These are phyloP conservation scores for Akebia trifoliata DNA, from an alignment of 164 flowering plant genomes.

Conservation along the genomic window DNA sequence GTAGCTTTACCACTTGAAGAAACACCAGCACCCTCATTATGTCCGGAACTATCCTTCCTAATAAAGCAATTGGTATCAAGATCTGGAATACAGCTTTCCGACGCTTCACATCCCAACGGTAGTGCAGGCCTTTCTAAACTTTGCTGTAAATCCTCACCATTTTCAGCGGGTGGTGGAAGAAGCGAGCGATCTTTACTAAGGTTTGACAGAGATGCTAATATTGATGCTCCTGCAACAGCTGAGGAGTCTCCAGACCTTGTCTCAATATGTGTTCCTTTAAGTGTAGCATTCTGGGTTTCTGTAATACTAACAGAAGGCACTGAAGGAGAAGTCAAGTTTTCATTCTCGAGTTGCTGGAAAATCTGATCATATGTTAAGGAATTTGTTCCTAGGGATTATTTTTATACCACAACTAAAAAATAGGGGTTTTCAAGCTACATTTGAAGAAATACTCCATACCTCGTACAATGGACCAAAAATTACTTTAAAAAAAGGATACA, in stretches of 20 bases:
- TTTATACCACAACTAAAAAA: not conserved
- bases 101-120: conserved; percentile 33
- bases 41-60: conserved; percentile 12
- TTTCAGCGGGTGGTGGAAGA: conserved; percentile 33
- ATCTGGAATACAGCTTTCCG: conserved; percentile 34
- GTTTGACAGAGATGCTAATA: conserved; percentile 60
- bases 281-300: conserved; percentile 45
- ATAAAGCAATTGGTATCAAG: conserved; percentile 32
- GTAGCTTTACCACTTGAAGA: conserved; percentile 32
- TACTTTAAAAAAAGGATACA: conserved; percentile 57
- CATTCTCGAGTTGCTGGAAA: conserved; percentile 53
- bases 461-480: not conserved
- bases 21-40: conserved; percentile 24
- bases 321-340: conserved; percentile 29
- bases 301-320: conserved; percentile 39
- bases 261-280: conserved; percentile 45
- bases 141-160: conserved; percentile 30
- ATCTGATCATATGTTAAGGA: conserved; percentile 55
- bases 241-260: conserved; percentile 55
- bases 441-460: conserved; percentile 3
- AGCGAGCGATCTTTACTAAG: conserved; percentile 33
- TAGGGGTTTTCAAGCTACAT: no score
- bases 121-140: conserved; percentile 30
- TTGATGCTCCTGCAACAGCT: conserved; percentile 66
- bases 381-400: not conserved